Base-by-base conservation (phyloP, 2,329 filamentous ascomycete species). In the Dendryphion nanum region DNA sequence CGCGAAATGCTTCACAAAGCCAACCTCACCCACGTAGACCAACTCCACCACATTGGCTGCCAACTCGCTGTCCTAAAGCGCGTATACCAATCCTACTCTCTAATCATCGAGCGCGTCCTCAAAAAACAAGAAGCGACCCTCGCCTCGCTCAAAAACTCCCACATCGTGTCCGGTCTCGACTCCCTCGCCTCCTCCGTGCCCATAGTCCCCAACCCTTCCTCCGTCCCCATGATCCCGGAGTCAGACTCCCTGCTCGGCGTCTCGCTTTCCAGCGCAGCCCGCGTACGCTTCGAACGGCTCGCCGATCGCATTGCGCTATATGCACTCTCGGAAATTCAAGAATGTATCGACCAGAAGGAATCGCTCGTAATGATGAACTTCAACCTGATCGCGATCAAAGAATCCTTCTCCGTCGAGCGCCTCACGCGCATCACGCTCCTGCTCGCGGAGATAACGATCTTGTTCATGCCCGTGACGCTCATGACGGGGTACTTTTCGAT, bases 401-500 rank as follows among this genome's bases (percentile, higher is more conserved):
- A 89, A 61, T 86, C 83, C 0, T 77, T 81, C 47, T 79, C 81
- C 4, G 85, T 87, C 8, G 84, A 86, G 42, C 76, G 82, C 15
- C 73, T 89, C 15, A 88, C 84, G 0, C 73, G 84, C 40, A 82
- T 84, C 46, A 86, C 85, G 3, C 79, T 87, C 4, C 68, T 89
- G 4, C 72, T 89, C 8, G 84, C 83, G 32, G 89, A 89, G 59
- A 78, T 85, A 5, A 86, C 82, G 10, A 85, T 89, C 28, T 71
- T 89, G 35, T 89, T 89, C 66, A 72, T 89, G 38, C 85, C 85
- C 0, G 82, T 89, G 43, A 83, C 77, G 48, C 74, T 89, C 33
- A 82, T 89, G 78, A 87, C 84, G 3, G 79, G 73, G 20, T 89
- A 88, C 63, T 89, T 88, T 60, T 82, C 80, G 5, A 75, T 83